Conservation (phyloP, 371 early-diverging fungal species). For the Mucor mucedo region DNA sequence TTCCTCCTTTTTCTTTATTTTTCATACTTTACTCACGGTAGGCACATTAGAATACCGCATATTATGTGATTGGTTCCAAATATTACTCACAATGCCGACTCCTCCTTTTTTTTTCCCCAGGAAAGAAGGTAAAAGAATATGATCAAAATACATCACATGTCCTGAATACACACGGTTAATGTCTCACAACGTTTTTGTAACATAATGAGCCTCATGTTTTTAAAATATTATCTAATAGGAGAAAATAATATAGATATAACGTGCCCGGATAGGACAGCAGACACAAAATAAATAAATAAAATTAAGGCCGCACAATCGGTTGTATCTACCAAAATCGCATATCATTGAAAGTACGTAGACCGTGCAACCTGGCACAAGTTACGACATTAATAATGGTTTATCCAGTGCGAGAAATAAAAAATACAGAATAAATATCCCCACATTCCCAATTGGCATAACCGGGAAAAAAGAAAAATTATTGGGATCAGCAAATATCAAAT, state of each 20-base stretch:
- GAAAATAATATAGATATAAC: not conserved
- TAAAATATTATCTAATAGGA: not conserved
- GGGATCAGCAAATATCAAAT: no score
- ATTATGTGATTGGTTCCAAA: constrained; percentile 19
- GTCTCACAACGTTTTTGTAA: constrained; percentile 9
- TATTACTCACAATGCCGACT: constrained; percentile 6
- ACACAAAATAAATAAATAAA: not conserved
- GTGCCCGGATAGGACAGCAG: not conserved
- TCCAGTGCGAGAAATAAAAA: constrained; percentile 2
- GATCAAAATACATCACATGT: constrained; percentile 5
- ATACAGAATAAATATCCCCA: constrained; percentile 8
- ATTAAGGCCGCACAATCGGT: not conserved
- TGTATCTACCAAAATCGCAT: not conserved
- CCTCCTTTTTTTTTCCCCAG: not conserved
- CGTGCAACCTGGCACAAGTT: constrained; percentile 16
- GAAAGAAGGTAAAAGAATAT: not conserved
- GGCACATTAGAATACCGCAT: constrained; percentile 14
- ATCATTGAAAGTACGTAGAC: not conserved
- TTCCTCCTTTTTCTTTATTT: not conserved
- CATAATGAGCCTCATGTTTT: not conserved
- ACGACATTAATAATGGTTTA: constrained; percentile 22
- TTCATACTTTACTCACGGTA: constrained; percentile 23
- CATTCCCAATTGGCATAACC: not conserved
- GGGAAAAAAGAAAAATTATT: no score
- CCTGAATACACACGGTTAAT: constrained; percentile 7